Conservation (phyloP, 495 filamentous ascomycete genomes). For the Xylaria longipes region DNA sequence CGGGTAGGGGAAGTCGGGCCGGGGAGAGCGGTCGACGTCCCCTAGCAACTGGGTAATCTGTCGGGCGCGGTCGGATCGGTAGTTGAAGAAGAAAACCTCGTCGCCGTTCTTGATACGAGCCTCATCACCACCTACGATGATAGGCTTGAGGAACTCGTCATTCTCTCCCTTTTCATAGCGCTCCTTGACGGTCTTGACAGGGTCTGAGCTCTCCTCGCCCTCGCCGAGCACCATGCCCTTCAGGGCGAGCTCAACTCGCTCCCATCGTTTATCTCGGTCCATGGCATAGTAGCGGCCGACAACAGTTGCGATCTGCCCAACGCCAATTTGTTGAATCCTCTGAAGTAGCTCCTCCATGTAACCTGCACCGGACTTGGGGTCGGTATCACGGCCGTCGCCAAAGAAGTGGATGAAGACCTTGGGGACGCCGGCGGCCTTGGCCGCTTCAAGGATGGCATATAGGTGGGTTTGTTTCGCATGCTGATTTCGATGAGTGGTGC, state of each 20-base stretch:
- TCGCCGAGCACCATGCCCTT: slow-evolving; percentile 86
- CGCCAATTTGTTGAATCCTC: slow-evolving; percentile 79
- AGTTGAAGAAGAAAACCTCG: slow-evolving; percentile 99
- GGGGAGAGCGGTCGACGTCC: slow-evolving; percentile 86
- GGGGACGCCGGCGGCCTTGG: slow-evolving; percentile 85
- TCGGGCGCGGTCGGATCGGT: slow-evolving; percentile 96
- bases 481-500: slow-evolving; percentile 42
- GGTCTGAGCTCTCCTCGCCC: slow-evolving; percentile 83
- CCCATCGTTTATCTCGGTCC: slow-evolving; percentile 99
- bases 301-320: slow-evolving; percentile 88
- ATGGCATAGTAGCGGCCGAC: slow-evolving; percentile 98
- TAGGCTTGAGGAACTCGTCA: slow-evolving; percentile 98
- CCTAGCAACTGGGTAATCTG: slow-evolving; percentile 96
- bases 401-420: slow-evolving; percentile 99
- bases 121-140: slow-evolving; percentile 88
- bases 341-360: slow-evolving; percentile 87
- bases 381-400: slow-evolving; percentile 95
- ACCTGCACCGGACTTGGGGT: slow-evolving; percentile 85
- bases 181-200: slow-evolving; percentile 83
- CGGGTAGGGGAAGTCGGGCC: slow-evolving; percentile 92
- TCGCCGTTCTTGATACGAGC: slow-evolving; percentile 87
- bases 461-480: slow-evolving; percentile 95
- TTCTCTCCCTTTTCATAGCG: slow-evolving; percentile 86
- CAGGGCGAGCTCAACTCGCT: slow-evolving; percentile 86
- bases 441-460: slow-evolving; percentile 81